These are phyloP conservation scores for Pichia manshurica DNA, from an alignment of 805 yeast genomes.

Conservation along the genomic window DNA sequence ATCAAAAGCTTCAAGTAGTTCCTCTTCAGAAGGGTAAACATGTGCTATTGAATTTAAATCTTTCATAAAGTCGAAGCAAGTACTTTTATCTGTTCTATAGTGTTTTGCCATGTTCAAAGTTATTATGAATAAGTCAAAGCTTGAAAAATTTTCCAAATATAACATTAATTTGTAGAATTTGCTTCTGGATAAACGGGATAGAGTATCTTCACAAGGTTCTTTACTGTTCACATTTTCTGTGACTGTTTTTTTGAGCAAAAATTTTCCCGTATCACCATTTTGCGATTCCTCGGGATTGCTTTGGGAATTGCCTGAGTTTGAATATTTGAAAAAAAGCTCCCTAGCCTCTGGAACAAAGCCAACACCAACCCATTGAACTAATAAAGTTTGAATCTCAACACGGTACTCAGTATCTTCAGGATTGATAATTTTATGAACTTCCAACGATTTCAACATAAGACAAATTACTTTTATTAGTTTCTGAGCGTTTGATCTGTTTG, in stretches of 20 bases:
- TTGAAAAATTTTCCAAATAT: constrained; percentile 9
- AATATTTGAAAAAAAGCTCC: constrained; percentile 37
- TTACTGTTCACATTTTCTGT: not conserved
- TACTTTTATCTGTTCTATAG: constrained; percentile 16
- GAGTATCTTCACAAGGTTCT: not conserved
- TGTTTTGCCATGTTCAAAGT: constrained; percentile 19
- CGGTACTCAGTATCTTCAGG: constrained; percentile 47
- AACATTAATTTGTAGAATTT: constrained; percentile 7
- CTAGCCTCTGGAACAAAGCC: constrained; percentile 53
- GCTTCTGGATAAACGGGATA: not conserved
- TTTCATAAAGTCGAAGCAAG: constrained; percentile 20
- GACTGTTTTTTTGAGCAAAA: not conserved
- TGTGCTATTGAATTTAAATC: constrained; percentile 21
- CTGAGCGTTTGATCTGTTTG: constrained; percentile 29
- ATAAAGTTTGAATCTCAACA: constrained; percentile 52
- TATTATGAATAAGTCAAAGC: constrained; percentile 15
- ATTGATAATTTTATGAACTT: constrained; percentile 36
- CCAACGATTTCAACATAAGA: constrained; percentile 52
- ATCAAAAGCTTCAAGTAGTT: constrained; percentile 18
- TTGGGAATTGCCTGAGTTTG: not conserved
- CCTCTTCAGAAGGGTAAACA: constrained; percentile 12
- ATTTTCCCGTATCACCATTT: not conserved
- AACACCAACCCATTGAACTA: constrained; percentile 60
- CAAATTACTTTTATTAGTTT: constrained; percentile 51
- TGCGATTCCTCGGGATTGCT: too few relatives aligned